Base-by-base conservation (phyloP, 306 rosid genomes). In the Trifolium fragiferum region DNA sequence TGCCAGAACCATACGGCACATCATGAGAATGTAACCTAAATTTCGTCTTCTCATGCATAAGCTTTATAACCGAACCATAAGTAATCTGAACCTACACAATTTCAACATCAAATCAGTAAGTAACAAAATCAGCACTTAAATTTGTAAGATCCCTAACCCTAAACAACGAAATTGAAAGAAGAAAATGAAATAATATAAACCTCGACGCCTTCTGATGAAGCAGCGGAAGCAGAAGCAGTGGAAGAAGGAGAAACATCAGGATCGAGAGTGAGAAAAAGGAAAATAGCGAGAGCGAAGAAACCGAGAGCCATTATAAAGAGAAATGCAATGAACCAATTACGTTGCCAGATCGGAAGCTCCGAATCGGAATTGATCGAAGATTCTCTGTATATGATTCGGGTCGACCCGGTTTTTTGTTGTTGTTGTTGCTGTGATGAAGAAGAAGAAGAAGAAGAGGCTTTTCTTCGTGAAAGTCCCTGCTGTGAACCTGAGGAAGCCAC, bases 1-100 rank as follows among this genome's bases (percentile, higher is more conserved):
- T 95, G 3, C 99, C 99, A 75, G 99, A 95, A 78, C 99, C 99
- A 70, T 95, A 95, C 0, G 99, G 99, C 51, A 95, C 98, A 30
- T 95, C 99, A 51, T 95, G 99, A 18, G 98, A 95, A 82, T 95
- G 99, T 90, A 95, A 78, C 72, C 99, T 92, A 58, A 84, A 82
- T 70, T 90, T 95, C 71, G 96, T 85, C 80, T 54, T 92, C 89
- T 95, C 99, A 40, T 95, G 99, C 99, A 86, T 90, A 51, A 95
- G 89, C 90, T 95, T 95, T 49, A 95, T 72, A 20, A 86, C 96
- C 8, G 93, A 41, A 7, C 99, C 99, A 46, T 95, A 95, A 7
- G 99, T 90, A 72, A 95, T 54, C 87, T 92, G 86, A 66, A 85
- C 83, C 80, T 84, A 54, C 6, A 10, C 11, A 43, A 23, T 57